Evolutionary conservation across 2,329 filamentous ascomycete genomes (phyloP).

Genomic region (Fusarium xyrophilum): DNA sequence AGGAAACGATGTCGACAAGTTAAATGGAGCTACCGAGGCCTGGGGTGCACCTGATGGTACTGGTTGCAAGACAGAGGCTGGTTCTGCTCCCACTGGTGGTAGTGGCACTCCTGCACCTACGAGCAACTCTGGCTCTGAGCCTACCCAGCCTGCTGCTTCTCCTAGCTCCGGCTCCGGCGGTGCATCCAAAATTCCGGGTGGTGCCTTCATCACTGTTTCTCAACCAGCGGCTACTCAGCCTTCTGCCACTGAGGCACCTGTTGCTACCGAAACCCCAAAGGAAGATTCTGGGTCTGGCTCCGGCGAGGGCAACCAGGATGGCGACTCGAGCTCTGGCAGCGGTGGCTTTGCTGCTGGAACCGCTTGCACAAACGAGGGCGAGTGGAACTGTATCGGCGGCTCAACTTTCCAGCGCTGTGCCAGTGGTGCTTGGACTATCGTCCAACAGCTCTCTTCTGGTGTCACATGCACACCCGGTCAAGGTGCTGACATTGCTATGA

Average conservation of each 20-base stretch:
- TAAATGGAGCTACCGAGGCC: too few species aligned
- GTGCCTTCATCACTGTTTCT: conserved; percentile 51
- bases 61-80: too few species aligned
- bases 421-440: conserved; percentile 57
- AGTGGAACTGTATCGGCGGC: conserved; percentile 62
- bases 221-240: neutral
- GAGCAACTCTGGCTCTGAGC: too few species aligned
- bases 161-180: too few species aligned
- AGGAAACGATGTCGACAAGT: too few species aligned
- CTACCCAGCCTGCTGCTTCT: too few species aligned
- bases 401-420: conserved; percentile 62
- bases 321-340: neutral
- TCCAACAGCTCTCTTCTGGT: conserved; percentile 53
- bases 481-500: conserved; percentile 49
- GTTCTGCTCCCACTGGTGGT: too few species aligned
- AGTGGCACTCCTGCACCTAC: too few species aligned
- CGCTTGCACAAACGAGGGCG: conserved; percentile 56
- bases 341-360: conserved; percentile 51
- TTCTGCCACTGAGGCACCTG: conserved; percentile 27
- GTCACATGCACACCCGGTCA: conserved; percentile 55
- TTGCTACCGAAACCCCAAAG: neutral
- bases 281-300: neutral
- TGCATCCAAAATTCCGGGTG: too few species aligned
- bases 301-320: neutral
- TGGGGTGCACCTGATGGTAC: too few species aligned